phyloP scores from a whole-genome alignment of 2,329 filamentous ascomycete species.

The Verticillium isaacii region DNA sequence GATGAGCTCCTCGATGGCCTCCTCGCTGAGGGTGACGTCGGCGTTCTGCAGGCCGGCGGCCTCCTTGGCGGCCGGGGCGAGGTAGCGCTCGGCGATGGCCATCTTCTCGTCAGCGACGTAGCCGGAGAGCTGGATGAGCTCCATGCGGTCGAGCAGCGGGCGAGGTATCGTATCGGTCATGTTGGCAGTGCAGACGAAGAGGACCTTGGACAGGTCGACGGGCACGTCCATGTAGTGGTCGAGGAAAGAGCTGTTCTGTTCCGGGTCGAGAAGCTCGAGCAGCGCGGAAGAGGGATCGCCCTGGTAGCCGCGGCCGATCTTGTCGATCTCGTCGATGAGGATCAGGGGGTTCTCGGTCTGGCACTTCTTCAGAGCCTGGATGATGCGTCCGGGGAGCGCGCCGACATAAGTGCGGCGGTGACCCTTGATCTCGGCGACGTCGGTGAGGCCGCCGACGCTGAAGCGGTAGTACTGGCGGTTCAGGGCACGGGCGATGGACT shows the following conservation, averaged over 20 bases:
- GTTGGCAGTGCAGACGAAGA: conserved; percentile 98
- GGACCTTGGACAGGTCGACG: conserved; percentile 92
- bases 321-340: conserved; percentile 95
- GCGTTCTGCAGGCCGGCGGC: conserved; percentile 85
- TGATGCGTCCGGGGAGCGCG: conserved; percentile 90
- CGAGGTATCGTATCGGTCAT: conserved; percentile 98
- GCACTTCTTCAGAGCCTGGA: conserved; percentile 97
- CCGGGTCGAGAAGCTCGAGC: conserved; percentile 88
- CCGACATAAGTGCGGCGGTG: conserved; percentile 96
- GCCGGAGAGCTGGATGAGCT: conserved; percentile 91
- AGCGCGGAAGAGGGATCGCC: conserved; percentile 93
- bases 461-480: conserved; percentile 98
- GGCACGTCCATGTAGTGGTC: conserved; percentile 99
- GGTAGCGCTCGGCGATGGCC: conserved; percentile 91
- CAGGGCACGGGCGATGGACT: conserved; percentile 90
- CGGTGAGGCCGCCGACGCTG: conserved; percentile 92
- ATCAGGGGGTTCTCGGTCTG: conserved; percentile 98
- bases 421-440: conserved; percentile 98
- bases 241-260: conserved; percentile 95
- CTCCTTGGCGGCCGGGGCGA: conserved; percentile 91
- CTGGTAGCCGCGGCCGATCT: conserved; percentile 94
- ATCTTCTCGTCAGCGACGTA: conserved; percentile 99
- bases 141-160: conserved; percentile 93
- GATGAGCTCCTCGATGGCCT: conserved; percentile 92
- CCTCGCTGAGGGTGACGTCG: conserved; percentile 79